Evolutionary conservation across 2,329 filamentous ascomycete genomes (phyloP).

Genomic region (Hypoxylon sp.): DNA sequence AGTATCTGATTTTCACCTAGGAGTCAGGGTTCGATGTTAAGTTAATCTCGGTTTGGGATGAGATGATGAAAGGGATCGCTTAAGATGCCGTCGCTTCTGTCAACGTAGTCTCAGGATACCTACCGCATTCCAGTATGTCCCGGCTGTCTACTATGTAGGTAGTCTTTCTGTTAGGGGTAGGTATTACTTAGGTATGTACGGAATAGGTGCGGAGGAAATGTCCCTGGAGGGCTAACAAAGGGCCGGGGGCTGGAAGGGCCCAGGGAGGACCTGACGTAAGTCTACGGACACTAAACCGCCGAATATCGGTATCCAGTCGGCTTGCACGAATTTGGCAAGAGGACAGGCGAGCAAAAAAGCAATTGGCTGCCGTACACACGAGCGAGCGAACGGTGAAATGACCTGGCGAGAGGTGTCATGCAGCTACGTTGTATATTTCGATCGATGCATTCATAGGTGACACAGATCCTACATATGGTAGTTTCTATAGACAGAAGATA

Average conservation of each 20-base stretch:
- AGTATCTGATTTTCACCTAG: conserved; percentile 9
- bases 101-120: background rate
- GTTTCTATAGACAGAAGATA: background rate
- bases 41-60: conserved; percentile 24
- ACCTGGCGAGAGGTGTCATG: conserved; percentile 4
- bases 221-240: conserved; percentile 26
- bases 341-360: conserved; percentile 39
- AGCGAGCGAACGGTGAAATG: conserved; percentile 2
- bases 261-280: conserved; percentile 41
- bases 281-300: conserved; percentile 35
- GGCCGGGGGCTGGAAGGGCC: conserved; percentile 32
- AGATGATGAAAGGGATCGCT: conserved; percentile 33
- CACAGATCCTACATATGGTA: background rate
- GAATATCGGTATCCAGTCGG: conserved; percentile 38
- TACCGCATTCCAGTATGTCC: background rate
- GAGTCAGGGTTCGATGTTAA: conserved; percentile 13
- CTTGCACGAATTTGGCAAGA: conserved; percentile 41
- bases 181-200: no score
- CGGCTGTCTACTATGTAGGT: no score
- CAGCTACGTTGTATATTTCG: conserved; percentile 17
- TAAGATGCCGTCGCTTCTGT: conserved; percentile 14
- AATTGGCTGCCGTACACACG: conserved; percentile 5
- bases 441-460: conserved; percentile 4
- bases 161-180: conserved; percentile 12
- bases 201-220: conserved; percentile 29